Evolutionary conservation across 1,139 yeast species (phyloP).

Genomic region (Hyphopichia buzzinii): DNA sequence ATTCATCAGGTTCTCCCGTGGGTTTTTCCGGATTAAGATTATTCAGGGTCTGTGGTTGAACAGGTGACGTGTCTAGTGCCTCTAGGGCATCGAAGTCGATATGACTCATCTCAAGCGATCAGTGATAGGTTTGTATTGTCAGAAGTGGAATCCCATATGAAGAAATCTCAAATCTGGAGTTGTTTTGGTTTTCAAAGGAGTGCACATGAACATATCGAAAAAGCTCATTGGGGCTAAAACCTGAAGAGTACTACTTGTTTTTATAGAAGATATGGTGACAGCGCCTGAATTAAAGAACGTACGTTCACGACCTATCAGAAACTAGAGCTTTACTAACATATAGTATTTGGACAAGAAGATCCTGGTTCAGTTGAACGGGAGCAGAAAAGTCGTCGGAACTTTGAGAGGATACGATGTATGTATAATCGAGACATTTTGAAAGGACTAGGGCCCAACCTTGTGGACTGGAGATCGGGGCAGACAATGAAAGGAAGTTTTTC

Average conservation of each 20-base stretch:
- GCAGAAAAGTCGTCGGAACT: conserved; percentile 69
- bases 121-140: background rate
- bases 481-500: no score
- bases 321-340: conserved; percentile 7
- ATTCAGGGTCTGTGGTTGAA: background rate
- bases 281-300: conserved; percentile 59
- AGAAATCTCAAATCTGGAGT: background rate
- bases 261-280: conserved; percentile 48
- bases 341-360: conserved; percentile 78
- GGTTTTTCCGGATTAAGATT: background rate
- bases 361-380: conserved; percentile 68
- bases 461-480: no score
- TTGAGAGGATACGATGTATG: conserved; percentile 75
- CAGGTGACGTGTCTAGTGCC: conserved; percentile 1
- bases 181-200: background rate
- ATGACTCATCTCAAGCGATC: conserved; percentile 1
- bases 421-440: no score
- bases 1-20: background rate
- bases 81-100: conserved; percentile 3
- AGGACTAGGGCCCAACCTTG: no score
- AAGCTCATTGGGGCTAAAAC: background rate
- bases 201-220: background rate
- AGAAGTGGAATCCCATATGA: no score
- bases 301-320: no score
- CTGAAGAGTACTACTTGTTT: no score